A percentile compares a stretch with the other conserved stretches of the same genome.
phyloP scores from a whole-genome alignment of 257 asterid species.

The Buddleja alternifolia region DNA sequence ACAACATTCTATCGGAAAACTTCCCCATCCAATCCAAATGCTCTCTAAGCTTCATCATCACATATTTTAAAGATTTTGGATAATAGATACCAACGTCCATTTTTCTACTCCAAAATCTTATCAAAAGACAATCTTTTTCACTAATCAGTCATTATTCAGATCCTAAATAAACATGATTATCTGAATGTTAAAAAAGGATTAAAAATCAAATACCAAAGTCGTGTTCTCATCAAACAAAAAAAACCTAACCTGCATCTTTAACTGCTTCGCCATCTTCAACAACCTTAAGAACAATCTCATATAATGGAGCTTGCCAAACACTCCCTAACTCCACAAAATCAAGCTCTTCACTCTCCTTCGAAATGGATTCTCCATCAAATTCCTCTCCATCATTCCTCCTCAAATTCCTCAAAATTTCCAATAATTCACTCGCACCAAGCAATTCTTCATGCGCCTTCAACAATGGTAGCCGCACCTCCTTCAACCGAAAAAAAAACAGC shows the following conservation, averaged over 20 bases:
- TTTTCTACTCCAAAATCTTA: neutral
- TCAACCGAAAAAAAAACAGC: conserved; percentile 25
- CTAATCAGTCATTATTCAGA: too few relatives aligned
- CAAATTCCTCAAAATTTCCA: conserved; percentile 53
- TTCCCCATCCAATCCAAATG: too few relatives aligned
- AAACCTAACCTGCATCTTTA: conserved; percentile 46
- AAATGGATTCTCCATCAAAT: conserved; percentile 30
- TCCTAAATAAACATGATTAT: conserved; percentile 8
- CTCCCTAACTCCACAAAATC: conserved; percentile 70
- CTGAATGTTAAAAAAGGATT: neutral
- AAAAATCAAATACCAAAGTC: neutral
- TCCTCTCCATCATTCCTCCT: conserved; percentile 54
- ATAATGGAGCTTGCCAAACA: conserved; percentile 83
- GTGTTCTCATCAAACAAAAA: conserved; percentile 1
- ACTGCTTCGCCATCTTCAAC: conserved; percentile 31
- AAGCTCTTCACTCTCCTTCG: conserved; percentile 48
- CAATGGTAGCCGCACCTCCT: conserved; percentile 64
- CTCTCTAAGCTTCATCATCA: too few relatives aligned
- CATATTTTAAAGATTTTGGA: too few relatives aligned
- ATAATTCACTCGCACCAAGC: conserved; percentile 51
- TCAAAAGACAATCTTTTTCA: neutral
- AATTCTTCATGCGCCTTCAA: conserved; percentile 73
- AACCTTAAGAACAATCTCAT: conserved; percentile 57
- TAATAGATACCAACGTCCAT: too few relatives aligned
- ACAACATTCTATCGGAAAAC: too few relatives aligned